Conservation (phyloP, 2,329 filamentous ascomycete species). For the Aspergillus pseudonomiae region DNA sequence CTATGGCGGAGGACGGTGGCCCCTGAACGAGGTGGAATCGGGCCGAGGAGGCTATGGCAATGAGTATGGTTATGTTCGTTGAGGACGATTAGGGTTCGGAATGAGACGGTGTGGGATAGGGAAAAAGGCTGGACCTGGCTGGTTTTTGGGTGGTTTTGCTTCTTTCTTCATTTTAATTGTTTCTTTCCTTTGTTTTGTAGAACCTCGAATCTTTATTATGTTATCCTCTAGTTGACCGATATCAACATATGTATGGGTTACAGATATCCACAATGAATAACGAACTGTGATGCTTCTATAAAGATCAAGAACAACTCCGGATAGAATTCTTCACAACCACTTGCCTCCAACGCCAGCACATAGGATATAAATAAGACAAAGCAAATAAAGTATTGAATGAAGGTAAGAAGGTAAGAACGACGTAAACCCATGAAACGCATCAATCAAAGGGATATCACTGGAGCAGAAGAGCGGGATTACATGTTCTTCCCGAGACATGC, state of each 20-base stretch:
- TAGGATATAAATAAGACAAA: background rate
- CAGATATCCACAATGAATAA: background rate
- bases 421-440: background rate
- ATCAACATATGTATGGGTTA: background rate
- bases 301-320: background rate
- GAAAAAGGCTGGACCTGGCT: background rate
- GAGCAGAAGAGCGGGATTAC: background rate
- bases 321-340: background rate
- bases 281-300: background rate
- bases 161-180: background rate
- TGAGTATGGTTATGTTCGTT: background rate
- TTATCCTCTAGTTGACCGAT: background rate
- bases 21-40: background rate
- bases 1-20: background rate
- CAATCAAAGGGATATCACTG: background rate
- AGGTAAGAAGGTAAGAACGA: background rate
- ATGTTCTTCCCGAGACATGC: conserved; percentile 9
- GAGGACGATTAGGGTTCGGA: background rate
- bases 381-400: background rate
- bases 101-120: too few relatives aligned
- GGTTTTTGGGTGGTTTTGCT: background rate
- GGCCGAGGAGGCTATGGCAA: background rate
- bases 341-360: background rate
- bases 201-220: too few relatives aligned
- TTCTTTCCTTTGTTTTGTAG: background rate